These are phyloP conservation scores for Lodderomyces margitis DNA, from an alignment of 1,139 yeast species.

Conservation along the genomic window DNA sequence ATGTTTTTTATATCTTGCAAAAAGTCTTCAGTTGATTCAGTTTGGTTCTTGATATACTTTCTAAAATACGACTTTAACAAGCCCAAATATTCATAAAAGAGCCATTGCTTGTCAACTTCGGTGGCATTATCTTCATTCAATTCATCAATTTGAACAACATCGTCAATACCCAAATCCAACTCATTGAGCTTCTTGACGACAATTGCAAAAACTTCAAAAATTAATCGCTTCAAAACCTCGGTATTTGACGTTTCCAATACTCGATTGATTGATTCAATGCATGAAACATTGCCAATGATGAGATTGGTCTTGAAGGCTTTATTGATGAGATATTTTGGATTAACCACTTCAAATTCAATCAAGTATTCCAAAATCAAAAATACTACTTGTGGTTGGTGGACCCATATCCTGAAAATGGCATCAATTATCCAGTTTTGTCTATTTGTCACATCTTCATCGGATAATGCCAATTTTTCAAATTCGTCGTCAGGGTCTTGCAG, in stretches of 20 bases:
- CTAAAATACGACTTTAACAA: constrained; percentile 42
- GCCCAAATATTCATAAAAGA: constrained; percentile 44
- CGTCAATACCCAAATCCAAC: constrained; percentile 26
- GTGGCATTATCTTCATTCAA: constrained; percentile 25
- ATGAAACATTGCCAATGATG: constrained; percentile 43
- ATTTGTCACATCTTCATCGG: constrained; percentile 29
- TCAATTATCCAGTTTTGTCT: constrained; percentile 53
- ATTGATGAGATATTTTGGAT: constrained; percentile 40
- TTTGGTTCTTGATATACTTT: constrained; percentile 23
- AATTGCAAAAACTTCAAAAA: constrained; percentile 34
- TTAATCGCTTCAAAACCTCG: constrained; percentile 18
- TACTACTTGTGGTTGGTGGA: constrained; percentile 77
- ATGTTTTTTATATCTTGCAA: constrained; percentile 23
- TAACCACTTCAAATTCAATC: constrained; percentile 49
- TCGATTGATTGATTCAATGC: constrained; percentile 46
- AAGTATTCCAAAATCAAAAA: constrained; percentile 67
- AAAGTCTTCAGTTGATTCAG: constrained; percentile 15
- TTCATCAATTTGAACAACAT: constrained; percentile 27
- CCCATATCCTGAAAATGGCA: constrained; percentile 75
- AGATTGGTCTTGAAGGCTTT: constrained; percentile 42
- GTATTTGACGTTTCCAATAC: constrained; percentile 21
- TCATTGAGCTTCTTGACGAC: constrained; percentile 38
- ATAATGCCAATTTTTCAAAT: constrained; percentile 39
- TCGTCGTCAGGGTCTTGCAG: constrained; percentile 22
- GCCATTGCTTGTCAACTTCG: constrained; percentile 41